Conservation (phyloP, 2,329 filamentous ascomycete species). For the Verticillium longisporum region DNA sequence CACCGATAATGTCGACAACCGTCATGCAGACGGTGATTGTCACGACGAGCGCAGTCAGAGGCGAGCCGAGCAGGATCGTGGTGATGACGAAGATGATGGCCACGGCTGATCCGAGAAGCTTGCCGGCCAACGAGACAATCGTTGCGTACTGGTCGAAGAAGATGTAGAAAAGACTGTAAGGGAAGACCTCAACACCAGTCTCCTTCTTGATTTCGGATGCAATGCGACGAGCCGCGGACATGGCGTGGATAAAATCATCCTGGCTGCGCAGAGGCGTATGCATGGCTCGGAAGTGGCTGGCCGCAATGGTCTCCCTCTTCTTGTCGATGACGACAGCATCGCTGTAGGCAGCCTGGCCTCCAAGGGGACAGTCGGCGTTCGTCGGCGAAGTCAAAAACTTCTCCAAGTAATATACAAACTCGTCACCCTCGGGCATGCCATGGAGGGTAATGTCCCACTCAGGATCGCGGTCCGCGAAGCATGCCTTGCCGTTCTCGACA, state of each 20-base stretch:
- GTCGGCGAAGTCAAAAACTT: slow-evolving; percentile 80
- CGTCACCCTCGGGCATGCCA: slow-evolving; percentile 89
- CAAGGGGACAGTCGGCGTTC: slow-evolving; percentile 77
- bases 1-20: slow-evolving; percentile 86
- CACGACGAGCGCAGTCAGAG: slow-evolving; percentile 75
- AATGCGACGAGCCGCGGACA: slow-evolving; percentile 83
- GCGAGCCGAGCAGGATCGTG: slow-evolving; percentile 73
- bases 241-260: slow-evolving; percentile 86
- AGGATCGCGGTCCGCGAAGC: slow-evolving; percentile 71
- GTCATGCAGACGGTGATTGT: slow-evolving; percentile 88
- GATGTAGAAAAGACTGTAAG: slow-evolving; percentile 96
- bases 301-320: slow-evolving; percentile 59
- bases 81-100: slow-evolving; percentile 80
- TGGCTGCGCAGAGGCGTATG: slow-evolving; percentile 85
- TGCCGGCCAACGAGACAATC: slow-evolving; percentile 73
- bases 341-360: slow-evolving; percentile 80
- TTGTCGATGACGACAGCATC: slow-evolving; percentile 74
- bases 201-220: slow-evolving; percentile 64
- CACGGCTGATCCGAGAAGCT: slow-evolving; percentile 75
- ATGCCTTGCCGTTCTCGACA: slow-evolving; percentile 62
- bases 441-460: slow-evolving; percentile 83
- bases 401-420: slow-evolving; percentile 80
- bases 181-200: slow-evolving; percentile 80
- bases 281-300: slow-evolving; percentile 86
- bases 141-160: slow-evolving; percentile 96